These are phyloP conservation scores for Phytophthora pini DNA, from an alignment of 352 stramenopile species.

Conservation along the genomic window DNA sequence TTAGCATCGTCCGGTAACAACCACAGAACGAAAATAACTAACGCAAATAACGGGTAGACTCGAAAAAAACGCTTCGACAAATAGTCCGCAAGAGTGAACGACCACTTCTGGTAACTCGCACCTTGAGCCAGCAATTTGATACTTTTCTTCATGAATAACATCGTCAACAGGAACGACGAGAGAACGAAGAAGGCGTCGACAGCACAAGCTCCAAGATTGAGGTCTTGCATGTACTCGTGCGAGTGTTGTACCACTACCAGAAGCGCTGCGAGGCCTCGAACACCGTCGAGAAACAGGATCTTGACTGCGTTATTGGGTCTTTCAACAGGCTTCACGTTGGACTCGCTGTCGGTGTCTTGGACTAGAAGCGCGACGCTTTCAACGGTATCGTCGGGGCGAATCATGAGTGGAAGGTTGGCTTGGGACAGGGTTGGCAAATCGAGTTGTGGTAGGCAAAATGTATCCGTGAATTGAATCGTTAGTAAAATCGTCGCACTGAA, in stretches of 20 bases:
- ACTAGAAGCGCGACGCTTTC: not conserved
- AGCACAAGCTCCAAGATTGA: conserved; percentile 32
- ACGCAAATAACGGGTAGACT: conserved; percentile 59
- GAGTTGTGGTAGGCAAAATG: not conserved
- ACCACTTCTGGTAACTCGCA: conserved; percentile 24
- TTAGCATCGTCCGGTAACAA: conserved; percentile 33
- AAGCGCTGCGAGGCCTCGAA: conserved; percentile 46
- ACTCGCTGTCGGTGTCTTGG: not conserved
- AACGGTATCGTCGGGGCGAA: not conserved
- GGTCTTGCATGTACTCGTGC: conserved; percentile 29
- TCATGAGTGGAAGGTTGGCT: not conserved
- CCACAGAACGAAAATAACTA: conserved; percentile 34
- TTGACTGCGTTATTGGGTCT: conserved; percentile 3
- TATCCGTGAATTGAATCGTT: not conserved
- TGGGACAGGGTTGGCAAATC: not conserved
- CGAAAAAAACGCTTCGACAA: conserved; percentile 46
- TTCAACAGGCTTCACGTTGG: not conserved
- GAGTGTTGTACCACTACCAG: conserved; percentile 37
- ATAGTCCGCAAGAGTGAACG: conserved; percentile 38
- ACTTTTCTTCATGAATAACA: conserved; percentile 45
- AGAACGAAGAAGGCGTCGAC: conserved; percentile 55
- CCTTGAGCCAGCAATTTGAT: conserved; percentile 20
- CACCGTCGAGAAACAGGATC: conserved; percentile 47
- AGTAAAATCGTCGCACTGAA: not conserved
- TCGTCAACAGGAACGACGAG: conserved; percentile 48